A percentile compares a stretch with the other conserved stretches of the same genome.
These are phyloP conservation scores for Lasiosphaeriaceae sp. DNA, from an alignment of 495 filamentous ascomycete genomes.

Conservation along the genomic window DNA sequence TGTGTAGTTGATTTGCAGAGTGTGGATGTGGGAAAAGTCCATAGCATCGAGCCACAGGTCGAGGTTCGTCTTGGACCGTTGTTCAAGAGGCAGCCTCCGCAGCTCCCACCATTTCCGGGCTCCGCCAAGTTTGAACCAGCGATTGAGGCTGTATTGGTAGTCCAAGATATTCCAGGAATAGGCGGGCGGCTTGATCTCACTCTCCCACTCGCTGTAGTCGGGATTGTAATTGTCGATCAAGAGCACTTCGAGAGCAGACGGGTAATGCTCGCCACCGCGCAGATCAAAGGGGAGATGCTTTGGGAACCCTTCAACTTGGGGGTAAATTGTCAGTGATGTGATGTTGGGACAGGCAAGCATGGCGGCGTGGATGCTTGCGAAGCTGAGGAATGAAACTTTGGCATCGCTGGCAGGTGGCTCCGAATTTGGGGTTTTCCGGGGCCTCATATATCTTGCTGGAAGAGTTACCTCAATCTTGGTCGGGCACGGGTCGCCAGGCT, in stretches of 20 bases:
- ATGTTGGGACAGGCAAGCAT: slow-evolving; percentile 2
- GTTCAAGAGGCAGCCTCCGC: background rate
- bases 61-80: background rate
- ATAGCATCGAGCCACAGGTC: slow-evolving; percentile 9
- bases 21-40: slow-evolving; percentile 10
- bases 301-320: background rate
- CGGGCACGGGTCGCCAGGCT: slow-evolving; percentile 3
- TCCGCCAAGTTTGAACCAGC: background rate
- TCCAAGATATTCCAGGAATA: too few species aligned
- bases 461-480: background rate
- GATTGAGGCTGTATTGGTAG: background rate
- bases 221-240: background rate
- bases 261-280: background rate
- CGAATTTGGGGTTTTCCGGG: too few species aligned
- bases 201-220: slow-evolving; percentile 1
- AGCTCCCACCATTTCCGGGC: background rate
- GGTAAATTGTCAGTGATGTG: background rate
- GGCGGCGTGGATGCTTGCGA: background rate
- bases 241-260: background rate
- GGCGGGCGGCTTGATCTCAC: background rate
- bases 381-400: background rate
- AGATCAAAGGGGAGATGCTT: background rate
- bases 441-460: background rate
- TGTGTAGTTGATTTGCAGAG: background rate
- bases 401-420: background rate